Evolutionary conservation across 2,329 filamentous ascomycete genomes (phyloP), one percentile per base, ranked within the genome.

Genomic region (Ustulina deusta): DNA sequence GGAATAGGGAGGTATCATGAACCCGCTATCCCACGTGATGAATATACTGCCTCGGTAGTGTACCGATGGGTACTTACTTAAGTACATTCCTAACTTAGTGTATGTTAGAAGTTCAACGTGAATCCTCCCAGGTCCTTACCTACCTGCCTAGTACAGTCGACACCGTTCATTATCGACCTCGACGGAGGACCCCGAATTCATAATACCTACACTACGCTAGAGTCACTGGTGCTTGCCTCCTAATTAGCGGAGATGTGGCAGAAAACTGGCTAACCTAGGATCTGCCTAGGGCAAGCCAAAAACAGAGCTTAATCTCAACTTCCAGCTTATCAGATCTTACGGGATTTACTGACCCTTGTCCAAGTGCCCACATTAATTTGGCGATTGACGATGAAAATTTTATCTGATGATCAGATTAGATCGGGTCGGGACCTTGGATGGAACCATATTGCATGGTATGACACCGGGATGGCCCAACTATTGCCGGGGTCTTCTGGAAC

Each of bases 391-490:
- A 25, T 61, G 55, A 66, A 67, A 69, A 59, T 66, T 69, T 71
- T 69, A 71, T 71, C 69, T 61, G 69, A 71, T 71, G 59, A 73
- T 73, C 72, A 71, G 75, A 76, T 76, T 76, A 76, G 75, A 76
- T 76, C 48, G 56, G 70, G 40, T 22, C 55, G 60, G 60, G 54
- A 54, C 68, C 15, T 61, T 57, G 63, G 69, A 56, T 44, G 56
- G 58, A 64, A 63, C 60, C 48, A 56, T 27, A 44, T 38, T 34
- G 46, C 73, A 75, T 75, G 72, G 73, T 69, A 56, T 56, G 25
- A 6, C 20, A 56, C 54, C 22, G 29, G 36, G 36, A 42, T 27
- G n/a, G 20, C 54, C 54, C 36, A 17, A 20, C 22, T 32, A n/a
- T 36, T 60, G 52, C 67, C 29, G 32, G 69, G 72, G 61, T 65